These are phyloP conservation scores for Aspergillus sp. DNA, from an alignment of 2,329 filamentous ascomycete genomes.

Conservation along the genomic window DNA sequence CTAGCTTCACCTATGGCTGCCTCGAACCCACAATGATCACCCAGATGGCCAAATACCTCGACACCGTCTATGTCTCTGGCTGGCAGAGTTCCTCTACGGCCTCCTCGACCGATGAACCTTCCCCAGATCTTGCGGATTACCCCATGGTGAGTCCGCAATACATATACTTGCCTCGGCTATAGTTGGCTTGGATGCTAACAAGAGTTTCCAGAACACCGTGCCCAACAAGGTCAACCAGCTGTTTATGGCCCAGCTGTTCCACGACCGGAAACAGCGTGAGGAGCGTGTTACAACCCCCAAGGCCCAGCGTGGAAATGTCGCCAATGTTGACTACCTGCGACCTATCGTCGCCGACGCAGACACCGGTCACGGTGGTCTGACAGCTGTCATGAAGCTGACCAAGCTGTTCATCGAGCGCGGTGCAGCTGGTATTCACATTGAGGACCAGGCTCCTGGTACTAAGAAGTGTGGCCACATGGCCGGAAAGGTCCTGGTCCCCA, in stretches of 20 bases:
- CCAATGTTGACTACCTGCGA: slow-evolving; percentile 87
- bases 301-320: slow-evolving; percentile 64
- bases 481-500: slow-evolving; percentile 93
- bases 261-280: slow-evolving; percentile 97
- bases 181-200: neutral
- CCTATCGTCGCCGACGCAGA: slow-evolving; percentile 97
- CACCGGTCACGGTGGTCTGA: slow-evolving; percentile 93
- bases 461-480: slow-evolving; percentile 99
- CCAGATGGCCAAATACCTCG: slow-evolving; percentile 98
- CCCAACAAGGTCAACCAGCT: slow-evolving; percentile 97
- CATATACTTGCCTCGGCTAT: neutral
- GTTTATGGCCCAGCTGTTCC: slow-evolving; percentile 98
- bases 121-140: slow-evolving; percentile 96
- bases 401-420: slow-evolving; percentile 97
- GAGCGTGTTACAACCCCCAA: slow-evolving; percentile 78
- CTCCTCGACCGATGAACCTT: slow-evolving; percentile 89
- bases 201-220: slow-evolving; percentile 70
- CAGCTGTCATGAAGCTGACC: slow-evolving; percentile 99
- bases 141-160: slow-evolving; percentile 62
- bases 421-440: slow-evolving; percentile 95
- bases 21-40: slow-evolving; percentile 97
- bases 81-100: slow-evolving; percentile 99
- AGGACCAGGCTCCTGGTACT: slow-evolving; percentile 95
- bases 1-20: slow-evolving; percentile 94
- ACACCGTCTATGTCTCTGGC: slow-evolving; percentile 97